A percentile compares a stretch with the other conserved stretches of the same genome.
These are phyloP conservation scores for Astraeus odoratus DNA, from an alignment of 768 basidiomycete species.

Conservation along the genomic window DNA sequence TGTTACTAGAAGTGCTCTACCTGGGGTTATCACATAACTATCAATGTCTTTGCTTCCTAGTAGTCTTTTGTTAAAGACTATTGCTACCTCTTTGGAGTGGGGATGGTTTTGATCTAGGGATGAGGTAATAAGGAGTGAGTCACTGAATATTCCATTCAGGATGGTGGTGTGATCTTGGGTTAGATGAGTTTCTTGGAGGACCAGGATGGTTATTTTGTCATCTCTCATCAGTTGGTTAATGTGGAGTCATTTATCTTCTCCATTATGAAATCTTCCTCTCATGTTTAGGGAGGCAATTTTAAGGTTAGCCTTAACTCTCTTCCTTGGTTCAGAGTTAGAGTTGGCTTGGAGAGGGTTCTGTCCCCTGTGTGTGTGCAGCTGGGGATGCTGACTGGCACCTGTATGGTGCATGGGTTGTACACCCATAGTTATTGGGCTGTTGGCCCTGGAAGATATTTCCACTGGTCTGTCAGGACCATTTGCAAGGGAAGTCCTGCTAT, in stretches of 20 bases:
- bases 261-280: slow-evolving; percentile 4
- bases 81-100: slow-evolving; percentile 22
- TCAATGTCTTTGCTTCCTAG: slow-evolving; percentile 1
- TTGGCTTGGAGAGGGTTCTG: too few relatives aligned
- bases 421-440: too few relatives aligned
- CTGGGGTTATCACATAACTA: slow-evolving; percentile 16
- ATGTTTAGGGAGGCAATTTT: slow-evolving; percentile 11
- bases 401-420: too few relatives aligned
- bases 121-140: neutral
- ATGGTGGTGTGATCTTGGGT: neutral
- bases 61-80: slow-evolving; percentile 28
- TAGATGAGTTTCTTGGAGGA: slow-evolving; percentile 20
- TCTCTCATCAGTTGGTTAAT: slow-evolving; percentile 10
- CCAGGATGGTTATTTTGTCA: slow-evolving; percentile 11
- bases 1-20: slow-evolving; percentile 19
- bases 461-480: too few relatives aligned
- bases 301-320: slow-evolving; percentile 5
- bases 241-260: slow-evolving; percentile 14
- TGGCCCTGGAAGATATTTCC: too few relatives aligned
- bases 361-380: too few relatives aligned
- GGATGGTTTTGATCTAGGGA: neutral
- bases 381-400: too few relatives aligned
- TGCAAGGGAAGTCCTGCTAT: too few relatives aligned
- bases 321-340: too few relatives aligned
- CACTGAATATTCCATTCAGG: neutral